Evolutionary conservation across 1,284 basidiomycete species (phyloP).

Genomic region (Melampsora occidentalis): DNA sequence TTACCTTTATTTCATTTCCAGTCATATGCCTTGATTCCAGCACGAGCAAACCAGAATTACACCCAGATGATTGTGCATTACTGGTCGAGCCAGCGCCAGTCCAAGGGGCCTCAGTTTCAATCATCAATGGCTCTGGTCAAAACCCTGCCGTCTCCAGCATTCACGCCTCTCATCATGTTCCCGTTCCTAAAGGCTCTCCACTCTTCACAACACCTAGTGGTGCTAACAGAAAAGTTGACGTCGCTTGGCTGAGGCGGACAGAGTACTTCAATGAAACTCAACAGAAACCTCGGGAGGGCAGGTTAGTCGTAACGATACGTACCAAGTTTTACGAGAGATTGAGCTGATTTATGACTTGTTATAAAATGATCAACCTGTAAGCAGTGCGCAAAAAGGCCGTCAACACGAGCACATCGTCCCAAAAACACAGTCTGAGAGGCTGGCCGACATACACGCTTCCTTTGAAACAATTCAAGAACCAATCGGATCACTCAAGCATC

Average conservation of each 20-base stretch:
- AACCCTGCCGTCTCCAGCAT: conserved; percentile 19
- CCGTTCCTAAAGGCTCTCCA: conserved; percentile 56
- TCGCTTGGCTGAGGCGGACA: conserved; percentile 83
- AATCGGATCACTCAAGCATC: conserved; percentile 66
- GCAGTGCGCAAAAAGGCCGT: conserved; percentile 58
- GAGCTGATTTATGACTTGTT: neutral
- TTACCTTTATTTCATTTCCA: neutral
- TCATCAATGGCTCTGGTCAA: conserved; percentile 27
- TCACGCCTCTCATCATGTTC: conserved; percentile 56
- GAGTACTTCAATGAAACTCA: conserved; percentile 66
- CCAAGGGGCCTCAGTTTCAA: conserved; percentile 27
- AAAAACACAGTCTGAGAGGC: conserved; percentile 49
- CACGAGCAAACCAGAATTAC: conserved; percentile 61
- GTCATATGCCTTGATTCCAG: conserved; percentile 19
- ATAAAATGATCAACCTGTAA: conserved; percentile 36
- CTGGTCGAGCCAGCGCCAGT: conserved; percentile 59
- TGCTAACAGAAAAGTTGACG: conserved; percentile 57
- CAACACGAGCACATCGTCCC: conserved; percentile 47
- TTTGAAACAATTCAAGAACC: conserved; percentile 63
- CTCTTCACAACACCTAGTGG: conserved; percentile 48
- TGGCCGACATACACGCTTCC: conserved; percentile 75
- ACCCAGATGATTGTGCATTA: conserved; percentile 69
- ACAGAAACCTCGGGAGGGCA: conserved; percentile 25
- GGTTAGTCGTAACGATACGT: conserved; percentile 1
- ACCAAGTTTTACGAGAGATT: neutral